phyloP scores from a whole-genome alignment of 768 basidiomycete species.

The Termitomyces sp. region DNA sequence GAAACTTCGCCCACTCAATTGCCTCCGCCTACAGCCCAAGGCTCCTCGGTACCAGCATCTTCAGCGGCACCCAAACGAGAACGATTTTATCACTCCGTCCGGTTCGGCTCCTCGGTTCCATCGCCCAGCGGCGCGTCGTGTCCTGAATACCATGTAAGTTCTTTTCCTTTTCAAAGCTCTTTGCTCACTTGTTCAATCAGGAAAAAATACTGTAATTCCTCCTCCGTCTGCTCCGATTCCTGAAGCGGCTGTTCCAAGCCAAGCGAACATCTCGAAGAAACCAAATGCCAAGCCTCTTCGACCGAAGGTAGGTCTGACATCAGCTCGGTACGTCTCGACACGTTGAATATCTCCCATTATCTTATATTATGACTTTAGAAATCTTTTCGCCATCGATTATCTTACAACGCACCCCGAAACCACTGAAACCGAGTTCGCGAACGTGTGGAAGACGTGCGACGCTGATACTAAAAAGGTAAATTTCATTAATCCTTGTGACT shows the following conservation, averaged over 20 bases:
- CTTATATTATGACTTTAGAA: not conserved
- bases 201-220: not conserved
- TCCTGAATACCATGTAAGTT: not conserved
- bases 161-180: not conserved
- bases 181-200: not conserved
- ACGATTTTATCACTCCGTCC: not conserved
- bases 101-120: not conserved
- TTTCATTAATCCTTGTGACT: not conserved
- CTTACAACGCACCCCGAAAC: not conserved
- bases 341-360: no score
- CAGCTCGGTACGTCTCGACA: not conserved
- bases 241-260: not conserved
- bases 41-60: not conserved
- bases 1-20: no score
- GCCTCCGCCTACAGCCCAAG: no score
- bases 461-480: not conserved
- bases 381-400: not conserved
- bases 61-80: not conserved
- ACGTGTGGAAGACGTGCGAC: not conserved
- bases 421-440: not conserved
- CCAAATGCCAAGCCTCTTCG: not conserved
- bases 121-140: not conserved
- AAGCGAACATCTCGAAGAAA: not conserved
- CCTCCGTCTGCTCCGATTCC: not conserved
- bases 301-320: not conserved